Conservation (phyloP, 805 yeast species). For the Candida succiphila region DNA sequence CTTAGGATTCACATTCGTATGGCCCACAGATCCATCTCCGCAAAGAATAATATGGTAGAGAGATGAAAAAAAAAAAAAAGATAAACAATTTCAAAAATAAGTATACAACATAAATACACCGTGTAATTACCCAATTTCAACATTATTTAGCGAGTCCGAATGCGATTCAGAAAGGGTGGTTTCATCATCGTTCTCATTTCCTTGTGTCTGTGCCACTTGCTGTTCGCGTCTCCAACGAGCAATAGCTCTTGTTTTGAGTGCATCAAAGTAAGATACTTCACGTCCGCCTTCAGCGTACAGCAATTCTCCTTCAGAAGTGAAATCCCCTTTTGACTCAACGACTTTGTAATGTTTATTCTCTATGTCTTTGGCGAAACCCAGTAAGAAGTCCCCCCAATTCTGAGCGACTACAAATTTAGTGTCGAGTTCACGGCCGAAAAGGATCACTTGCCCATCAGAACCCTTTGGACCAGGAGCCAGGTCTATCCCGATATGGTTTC, state of each 20-base stretch:
- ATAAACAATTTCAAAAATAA: too few species aligned
- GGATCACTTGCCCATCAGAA: slow-evolving; percentile 73
- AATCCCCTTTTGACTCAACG: slow-evolving; percentile 49
- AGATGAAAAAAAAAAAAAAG: too few species aligned
- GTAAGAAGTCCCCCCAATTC: slow-evolving; percentile 80
- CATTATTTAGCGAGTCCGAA: too few species aligned
- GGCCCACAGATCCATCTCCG: slow-evolving; percentile 51
- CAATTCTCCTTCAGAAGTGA: slow-evolving; percentile 62
- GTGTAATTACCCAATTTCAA: too few species aligned
- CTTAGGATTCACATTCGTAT: slow-evolving; percentile 48
- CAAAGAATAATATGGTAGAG: slow-evolving; percentile 90
- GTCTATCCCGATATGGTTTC: slow-evolving; percentile 85
- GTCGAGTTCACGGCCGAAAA: slow-evolving; percentile 89
- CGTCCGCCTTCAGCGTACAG: slow-evolving; percentile 42
- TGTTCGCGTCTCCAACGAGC: neutral
- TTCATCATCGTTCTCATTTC: neutral
- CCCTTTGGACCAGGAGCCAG: slow-evolving; percentile 69
- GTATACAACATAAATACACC: too few species aligned
- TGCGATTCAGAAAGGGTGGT: neutral
- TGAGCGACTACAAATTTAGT: slow-evolving; percentile 73
- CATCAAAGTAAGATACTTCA: slow-evolving; percentile 31
- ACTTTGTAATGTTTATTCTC: slow-evolving; percentile 67
- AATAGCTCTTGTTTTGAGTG: slow-evolving; percentile 7
- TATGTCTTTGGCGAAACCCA: slow-evolving; percentile 73
- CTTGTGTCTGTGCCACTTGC: neutral